Evolutionary conservation across 2,329 filamentous ascomycete species (phyloP), one percentile per base, ranked within the genome.

Genomic region (Metarhizium anisopliae): DNA sequence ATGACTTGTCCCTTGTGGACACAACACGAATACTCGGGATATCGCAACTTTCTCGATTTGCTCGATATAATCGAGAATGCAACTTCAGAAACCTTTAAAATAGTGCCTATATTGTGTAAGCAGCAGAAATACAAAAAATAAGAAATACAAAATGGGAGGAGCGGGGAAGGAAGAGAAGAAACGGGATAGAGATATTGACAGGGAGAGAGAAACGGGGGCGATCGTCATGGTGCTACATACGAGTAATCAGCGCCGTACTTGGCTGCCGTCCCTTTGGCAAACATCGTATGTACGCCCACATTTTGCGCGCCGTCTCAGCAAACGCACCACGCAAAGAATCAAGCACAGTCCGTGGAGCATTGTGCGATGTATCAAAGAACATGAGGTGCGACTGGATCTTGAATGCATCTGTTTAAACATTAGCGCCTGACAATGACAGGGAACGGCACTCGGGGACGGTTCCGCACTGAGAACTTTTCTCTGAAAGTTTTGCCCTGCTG

Each of bases 331-430:
- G 82, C 3, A 96, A 74, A 62, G 94, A 95, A n/a, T 73, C 70
- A 4, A 93, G 75, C 13, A 94, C 87, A 0, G 85, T 89, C 4
- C 68, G 62, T 7, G 80, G 67, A 3, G 84, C 81, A 72, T 97
- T 97, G 74, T 93, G 85, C 3, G 77, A 72, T 4, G 88, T 89
- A 68, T 95, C 90, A 63, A 89, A 86, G 68, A 90, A 88, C 84
- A 95, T 92, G 52, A 83, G 76, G 63, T 94, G 88, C 53, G 91
- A 85, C 67, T 95, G 90, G 53, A 94, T 84, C 68, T 91, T 92
- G 75, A 97, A 90, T 3, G 84, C 73, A 63, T 79, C 79, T 83
- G 20, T 8, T 4, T 18, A 13, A 5, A 47, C 18, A 43, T 56
- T n/a, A 55, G 54, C 16, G n/a, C 7, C 1, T 29, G 13, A n/a